A percentile compares a stretch with the other conserved stretches of the same genome.
These are phyloP conservation scores for Funneliformis mosseae DNA, from an alignment of 192 early-diverging fungal genomes.

Conservation along the genomic window DNA sequence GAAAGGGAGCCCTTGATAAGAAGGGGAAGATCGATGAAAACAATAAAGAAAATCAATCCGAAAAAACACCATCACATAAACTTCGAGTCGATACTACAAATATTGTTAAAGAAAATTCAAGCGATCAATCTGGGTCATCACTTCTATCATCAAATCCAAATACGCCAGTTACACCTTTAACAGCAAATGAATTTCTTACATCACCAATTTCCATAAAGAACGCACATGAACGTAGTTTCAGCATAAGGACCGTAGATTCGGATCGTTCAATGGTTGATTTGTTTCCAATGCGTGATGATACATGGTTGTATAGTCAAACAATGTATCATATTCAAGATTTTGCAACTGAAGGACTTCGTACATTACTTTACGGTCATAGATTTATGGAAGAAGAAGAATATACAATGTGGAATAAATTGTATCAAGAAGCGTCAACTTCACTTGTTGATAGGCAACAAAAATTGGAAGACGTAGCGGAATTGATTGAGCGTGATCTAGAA, in stretches of 20 bases:
- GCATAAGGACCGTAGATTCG: constrained; percentile 42
- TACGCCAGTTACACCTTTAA: not conserved
- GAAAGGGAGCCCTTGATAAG: constrained; percentile 6
- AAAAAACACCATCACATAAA: not conserved
- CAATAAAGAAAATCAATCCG: not conserved
- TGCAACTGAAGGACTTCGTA: constrained; percentile 80
- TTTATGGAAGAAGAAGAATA: constrained; percentile 67
- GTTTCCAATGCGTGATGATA: constrained; percentile 38
- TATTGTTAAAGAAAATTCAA: not conserved
- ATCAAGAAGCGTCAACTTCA: constrained; percentile 68
- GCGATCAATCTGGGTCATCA: not conserved
- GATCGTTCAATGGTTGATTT: constrained; percentile 36
- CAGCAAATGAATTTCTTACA: not conserved
- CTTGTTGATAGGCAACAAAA: constrained; percentile 64
- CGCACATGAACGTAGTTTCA: constrained; percentile 29
- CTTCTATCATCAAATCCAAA: not conserved
- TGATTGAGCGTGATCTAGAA: constrained; percentile 72
- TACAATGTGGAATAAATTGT: constrained; percentile 64
- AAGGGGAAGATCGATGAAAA: not conserved
- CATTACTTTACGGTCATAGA: constrained; percentile 76
- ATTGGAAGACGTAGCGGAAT: constrained; percentile 62
- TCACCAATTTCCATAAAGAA: not conserved
- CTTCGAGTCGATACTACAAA: not conserved
- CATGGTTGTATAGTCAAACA: constrained; percentile 61
- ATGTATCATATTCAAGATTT: constrained; percentile 71